A percentile compares a stretch with the other conserved stretches of the same genome.
These are phyloP conservation scores for Picea mariana DNA, from an alignment of 83 land plant genomes.

Conservation along the genomic window DNA sequence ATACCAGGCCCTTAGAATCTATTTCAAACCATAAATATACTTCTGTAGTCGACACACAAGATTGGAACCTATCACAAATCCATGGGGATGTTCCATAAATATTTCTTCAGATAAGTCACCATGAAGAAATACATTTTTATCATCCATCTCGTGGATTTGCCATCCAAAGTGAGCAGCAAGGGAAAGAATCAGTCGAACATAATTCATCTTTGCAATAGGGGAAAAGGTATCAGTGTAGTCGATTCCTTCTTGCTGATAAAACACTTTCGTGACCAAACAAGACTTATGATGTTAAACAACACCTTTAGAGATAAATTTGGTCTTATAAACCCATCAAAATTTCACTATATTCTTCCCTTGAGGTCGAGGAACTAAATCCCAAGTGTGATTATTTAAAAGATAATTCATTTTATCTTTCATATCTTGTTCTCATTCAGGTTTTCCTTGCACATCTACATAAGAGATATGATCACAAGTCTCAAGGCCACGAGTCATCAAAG, in stretches of 20 bases:
- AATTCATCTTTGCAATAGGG: neutral
- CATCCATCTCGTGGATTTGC: neutral
- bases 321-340: conserved; percentile 16
- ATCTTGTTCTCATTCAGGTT: neutral
- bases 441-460: neutral
- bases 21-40: no score
- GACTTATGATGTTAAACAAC: conserved; percentile 13
- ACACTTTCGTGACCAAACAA: conserved; percentile 1
- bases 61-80: no score
- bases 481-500: neutral
- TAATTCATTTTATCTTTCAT: neutral
- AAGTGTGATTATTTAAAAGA: neutral
- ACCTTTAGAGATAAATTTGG: neutral
- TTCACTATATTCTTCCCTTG: neutral
- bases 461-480: neutral
- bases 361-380: neutral
- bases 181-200: neutral
- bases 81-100: no score
- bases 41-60: no score
- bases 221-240: neutral
- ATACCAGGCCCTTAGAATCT: no score
- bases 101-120: neutral
- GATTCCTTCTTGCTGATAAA: neutral
- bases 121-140: neutral
- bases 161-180: neutral